phyloP scores from a whole-genome alignment of 768 basidiomycete species.

The Russula foetens region DNA sequence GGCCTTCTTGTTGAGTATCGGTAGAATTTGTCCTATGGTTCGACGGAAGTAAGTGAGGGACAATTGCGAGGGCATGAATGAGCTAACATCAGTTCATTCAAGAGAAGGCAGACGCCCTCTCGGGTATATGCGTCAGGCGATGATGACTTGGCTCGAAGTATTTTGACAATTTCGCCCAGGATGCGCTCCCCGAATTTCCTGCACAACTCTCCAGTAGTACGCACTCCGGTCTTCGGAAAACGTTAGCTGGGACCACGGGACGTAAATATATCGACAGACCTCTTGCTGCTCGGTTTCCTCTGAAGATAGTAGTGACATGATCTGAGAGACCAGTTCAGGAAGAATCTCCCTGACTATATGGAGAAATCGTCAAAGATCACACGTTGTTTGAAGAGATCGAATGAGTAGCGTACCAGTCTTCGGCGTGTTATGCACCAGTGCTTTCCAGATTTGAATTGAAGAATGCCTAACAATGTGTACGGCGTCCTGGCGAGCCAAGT shows the following conservation, averaged over 20 bases:
- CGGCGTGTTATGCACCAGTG: constrained; percentile 90
- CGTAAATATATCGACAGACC: constrained; percentile 33
- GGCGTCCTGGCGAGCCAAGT: constrained; percentile 89
- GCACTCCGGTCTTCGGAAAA: constrained; percentile 62
- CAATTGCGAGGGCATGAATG: neutral
- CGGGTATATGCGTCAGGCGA: constrained; percentile 57
- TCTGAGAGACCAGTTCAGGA: constrained; percentile 70
- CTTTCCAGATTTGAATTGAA: constrained; percentile 97
- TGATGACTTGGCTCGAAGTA: constrained; percentile 57
- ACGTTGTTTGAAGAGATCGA: neutral
- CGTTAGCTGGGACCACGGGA: neutral
- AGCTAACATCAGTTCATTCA: constrained; percentile 81
- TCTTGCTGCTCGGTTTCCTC: constrained; percentile 85
- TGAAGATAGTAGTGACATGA: constrained; percentile 70
- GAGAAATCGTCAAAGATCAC: constrained; percentile 5
- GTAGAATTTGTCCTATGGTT: constrained; percentile 69
- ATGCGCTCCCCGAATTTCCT: constrained; percentile 94
- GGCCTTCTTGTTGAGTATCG: constrained; percentile 75
- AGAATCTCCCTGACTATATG: constrained; percentile 78
- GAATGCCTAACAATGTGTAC: constrained; percentile 85
- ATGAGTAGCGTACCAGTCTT: constrained; percentile 55
- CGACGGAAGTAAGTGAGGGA: constrained; percentile 7
- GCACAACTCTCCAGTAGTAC: constrained; percentile 83
- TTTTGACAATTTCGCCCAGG: constrained; percentile 72
- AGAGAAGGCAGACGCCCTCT: constrained; percentile 81